phyloP scores from a whole-genome alignment of 495 filamentous ascomycete species.

The Daldinia childiae region DNA sequence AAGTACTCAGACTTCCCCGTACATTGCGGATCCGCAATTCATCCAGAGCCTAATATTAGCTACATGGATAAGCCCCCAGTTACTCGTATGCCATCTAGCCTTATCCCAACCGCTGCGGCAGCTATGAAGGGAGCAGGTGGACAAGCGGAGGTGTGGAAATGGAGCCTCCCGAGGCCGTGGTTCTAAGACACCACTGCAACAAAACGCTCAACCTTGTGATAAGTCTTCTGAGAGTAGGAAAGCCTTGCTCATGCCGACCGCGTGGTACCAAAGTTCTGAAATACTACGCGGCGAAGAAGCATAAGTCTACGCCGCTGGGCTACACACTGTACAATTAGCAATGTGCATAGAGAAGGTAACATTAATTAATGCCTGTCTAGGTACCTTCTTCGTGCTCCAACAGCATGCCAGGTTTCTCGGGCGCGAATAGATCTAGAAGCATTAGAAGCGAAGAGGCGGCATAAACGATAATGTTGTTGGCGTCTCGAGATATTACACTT shows the following conservation, averaged over 20 bases:
- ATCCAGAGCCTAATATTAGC: constrained; percentile 1
- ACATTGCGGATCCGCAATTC: background rate
- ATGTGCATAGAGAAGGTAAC: background rate
- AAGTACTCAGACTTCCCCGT: background rate
- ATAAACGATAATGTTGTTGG: background rate
- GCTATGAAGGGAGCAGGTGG: background rate
- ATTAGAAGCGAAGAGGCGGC: background rate
- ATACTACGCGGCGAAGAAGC: background rate
- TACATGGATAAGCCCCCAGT: background rate
- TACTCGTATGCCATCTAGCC: background rate
- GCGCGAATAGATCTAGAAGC: background rate
- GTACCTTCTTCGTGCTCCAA: background rate
- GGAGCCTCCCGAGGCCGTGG: background rate
- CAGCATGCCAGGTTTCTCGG: background rate
- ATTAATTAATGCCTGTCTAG: background rate
- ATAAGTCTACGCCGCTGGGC: background rate
- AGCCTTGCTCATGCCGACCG: background rate
- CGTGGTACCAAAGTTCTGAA: background rate
- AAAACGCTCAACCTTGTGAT: background rate
- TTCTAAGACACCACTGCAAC: background rate
- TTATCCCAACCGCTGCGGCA: background rate
- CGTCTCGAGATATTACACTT: background rate
- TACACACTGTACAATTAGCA: background rate
- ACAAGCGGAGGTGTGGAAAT: background rate
- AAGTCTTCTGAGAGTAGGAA: background rate